Conservation (phyloP, 2,329 filamentous ascomycete species). For the Colletotrichum truncatum region DNA sequence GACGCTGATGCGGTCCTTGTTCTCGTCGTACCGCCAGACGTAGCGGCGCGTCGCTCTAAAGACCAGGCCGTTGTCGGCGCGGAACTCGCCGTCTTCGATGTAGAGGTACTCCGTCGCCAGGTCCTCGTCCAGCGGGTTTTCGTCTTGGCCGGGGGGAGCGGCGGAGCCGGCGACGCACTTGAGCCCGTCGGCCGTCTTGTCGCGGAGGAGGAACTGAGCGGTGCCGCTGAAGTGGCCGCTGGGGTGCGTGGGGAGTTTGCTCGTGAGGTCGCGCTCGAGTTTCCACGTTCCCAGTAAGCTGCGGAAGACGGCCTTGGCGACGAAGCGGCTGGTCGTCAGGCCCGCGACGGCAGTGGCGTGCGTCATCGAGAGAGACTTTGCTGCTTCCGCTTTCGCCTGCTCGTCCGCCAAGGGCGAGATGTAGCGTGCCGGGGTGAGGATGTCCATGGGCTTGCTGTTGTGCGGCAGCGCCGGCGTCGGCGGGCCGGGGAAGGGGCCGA, state of each 20-base stretch:
- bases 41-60: conserved; percentile 74
- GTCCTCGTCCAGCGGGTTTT: conserved; percentile 38
- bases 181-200: conserved; percentile 64
- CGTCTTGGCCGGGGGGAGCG: no score
- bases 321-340: conserved; percentile 58
- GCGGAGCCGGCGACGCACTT: conserved; percentile 38
- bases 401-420: conserved; percentile 46
- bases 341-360: conserved; percentile 51
- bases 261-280: conserved; percentile 65
- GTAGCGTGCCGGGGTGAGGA: conserved; percentile 67
- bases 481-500: conserved; percentile 41
- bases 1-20: conserved; percentile 68
- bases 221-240: conserved; percentile 72
- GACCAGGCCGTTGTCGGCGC: conserved; percentile 60
- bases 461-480: conserved; percentile 49
- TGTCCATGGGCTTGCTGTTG: conserved; percentile 56
- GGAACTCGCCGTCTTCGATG: conserved; percentile 73
- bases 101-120: conserved; percentile 72
- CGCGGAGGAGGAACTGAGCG: conserved; percentile 70
- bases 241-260: conserved; percentile 65
- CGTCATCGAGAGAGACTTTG: conserved; percentile 56
- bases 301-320: conserved; percentile 74
- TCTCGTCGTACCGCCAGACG: conserved; percentile 75
- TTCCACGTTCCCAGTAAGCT: conserved; percentile 77
- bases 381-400: conserved; percentile 48